Evolutionary conservation across 139 green algal genomes (phyloP), one percentile per base, ranked within the genome.

Genomic region (Edaphochlamys debaryana): DNA sequence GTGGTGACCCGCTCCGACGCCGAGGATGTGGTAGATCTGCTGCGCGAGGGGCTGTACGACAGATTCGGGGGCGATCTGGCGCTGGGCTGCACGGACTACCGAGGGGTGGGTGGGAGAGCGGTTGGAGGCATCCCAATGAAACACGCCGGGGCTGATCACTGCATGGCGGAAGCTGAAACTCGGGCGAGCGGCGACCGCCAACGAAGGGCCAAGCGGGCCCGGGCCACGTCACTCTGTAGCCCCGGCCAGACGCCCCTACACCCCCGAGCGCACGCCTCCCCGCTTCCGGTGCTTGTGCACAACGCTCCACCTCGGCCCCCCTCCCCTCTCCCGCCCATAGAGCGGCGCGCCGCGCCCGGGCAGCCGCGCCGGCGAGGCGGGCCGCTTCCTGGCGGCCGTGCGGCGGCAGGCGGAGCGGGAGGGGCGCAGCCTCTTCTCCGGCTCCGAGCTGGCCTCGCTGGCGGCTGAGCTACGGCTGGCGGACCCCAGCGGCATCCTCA

Each of bases 1-100:
- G 84, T 90, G 36, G 93, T 96, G 20, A 98, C 92, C 0, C 58
- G 41, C 23, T 66, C 93, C 38, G 93, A 98, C 88, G 95, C 94
- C 29, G 70, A 93, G 90, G 93, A 94, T 68, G 83, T 38, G 66
- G 64, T 75, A 29, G 76, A 37, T 11, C 30, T 69, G 19, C 93
- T 98, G 90, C 85, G 85, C 23, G 87, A 92, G 40, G 87, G 86
- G 41, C 76, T 97, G 86, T 87, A 88, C 32, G 91, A 95, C 79
- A 75, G 85, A 6, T 88, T 90, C n/a, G 69, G 38, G n/a, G 72
- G 37, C 23, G 84, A 83, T 7, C 25, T 85, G 52, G 50, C 91
- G 9, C 22, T 22, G 11, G 78, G 78, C 4, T 84, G 78, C 32
- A 68, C 66, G 34, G 90, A 95, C 72, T 95, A 94, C 82, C 82